A percentile compares a stretch with the other conserved stretches of the same genome.
Evolutionary conservation across 1,284 basidiomycete species (phyloP).

Genomic region (Trichosporon asahii): DNA sequence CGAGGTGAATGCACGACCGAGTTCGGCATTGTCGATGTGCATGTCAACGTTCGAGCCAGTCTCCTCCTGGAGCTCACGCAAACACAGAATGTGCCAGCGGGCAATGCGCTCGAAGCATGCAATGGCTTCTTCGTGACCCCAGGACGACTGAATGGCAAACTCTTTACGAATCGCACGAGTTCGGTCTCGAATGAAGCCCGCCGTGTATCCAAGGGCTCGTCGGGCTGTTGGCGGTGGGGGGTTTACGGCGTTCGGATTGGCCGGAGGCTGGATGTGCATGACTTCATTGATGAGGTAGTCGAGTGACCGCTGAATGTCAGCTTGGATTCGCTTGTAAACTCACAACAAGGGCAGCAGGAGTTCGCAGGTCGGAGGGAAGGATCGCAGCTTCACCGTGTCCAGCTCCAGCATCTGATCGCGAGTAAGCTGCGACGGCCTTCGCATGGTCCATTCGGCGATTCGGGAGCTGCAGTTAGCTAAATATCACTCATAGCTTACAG

Average conservation of each 20-base stretch:
- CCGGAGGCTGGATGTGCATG: conserved; percentile 58
- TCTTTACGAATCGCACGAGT: conserved; percentile 88
- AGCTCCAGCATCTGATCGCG: conserved; percentile 75
- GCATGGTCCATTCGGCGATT: conserved; percentile 72
- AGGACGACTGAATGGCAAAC: conserved; percentile 87
- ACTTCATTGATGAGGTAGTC: conserved; percentile 88
- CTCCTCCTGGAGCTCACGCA: conserved; percentile 65
- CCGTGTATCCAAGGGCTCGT: conserved; percentile 59
- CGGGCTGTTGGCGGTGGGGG: conserved; percentile 33
- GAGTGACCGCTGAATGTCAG: conserved; percentile 65
- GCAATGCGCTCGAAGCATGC: conserved; percentile 91
- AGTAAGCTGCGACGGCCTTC: conserved; percentile 90
- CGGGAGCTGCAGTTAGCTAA: conserved; percentile 32
- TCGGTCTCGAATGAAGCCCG: conserved; percentile 81
- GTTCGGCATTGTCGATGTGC: conserved; percentile 47
- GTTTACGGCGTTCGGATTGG: conserved; percentile 26
- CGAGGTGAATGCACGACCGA: conserved; percentile 62
- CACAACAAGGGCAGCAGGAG: conserved; percentile 77
- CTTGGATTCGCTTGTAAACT: conserved; percentile 25
- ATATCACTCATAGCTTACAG: conserved; percentile 56
- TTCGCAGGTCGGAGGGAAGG: conserved; percentile 86
- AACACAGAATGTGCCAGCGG: conserved; percentile 83
- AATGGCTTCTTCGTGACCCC: conserved; percentile 68
- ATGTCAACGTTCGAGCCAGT: conserved; percentile 44
- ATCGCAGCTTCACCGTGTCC: conserved; percentile 55